Evolutionary conservation across 1,284 basidiomycete species (phyloP), one percentile per base, ranked within the genome.

Genomic region (Rhodotorula glutinis): DNA sequence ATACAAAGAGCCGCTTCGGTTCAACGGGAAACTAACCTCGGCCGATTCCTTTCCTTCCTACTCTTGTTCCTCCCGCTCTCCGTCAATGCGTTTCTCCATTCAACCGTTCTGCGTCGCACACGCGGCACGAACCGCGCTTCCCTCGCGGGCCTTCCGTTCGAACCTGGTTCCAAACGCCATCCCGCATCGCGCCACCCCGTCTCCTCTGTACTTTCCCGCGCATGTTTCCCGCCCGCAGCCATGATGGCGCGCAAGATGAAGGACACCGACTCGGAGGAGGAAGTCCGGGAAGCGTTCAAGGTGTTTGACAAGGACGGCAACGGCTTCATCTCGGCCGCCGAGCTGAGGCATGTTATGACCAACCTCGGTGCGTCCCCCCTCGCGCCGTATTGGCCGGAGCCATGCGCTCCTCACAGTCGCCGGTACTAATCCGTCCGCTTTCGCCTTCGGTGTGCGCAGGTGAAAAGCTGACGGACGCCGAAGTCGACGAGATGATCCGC

Each of bases 201-300:
- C 17, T 8, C 29, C 17, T 44, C 43, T 30, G 25, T 7, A 16
- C 3, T n/a, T 5, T 38, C 25, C 49, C 4, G 51, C 8, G 21
- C 43, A 38, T 7, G 11, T 11, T 38, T 38, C 17, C 23, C 33
- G 33, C 23, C 0, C 46, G 19, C 95, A 74, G 91, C 89, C 69
- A 92, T 97, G 87, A 96, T 97, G 93, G 90, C 91, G 59, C 87
- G 92, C 78, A 92, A 92, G 83, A 93, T 95, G 89, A 87, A 89
- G 79, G 90, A 95, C 79, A 91, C 91, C 27, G 93, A 95, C 79
- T 87, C 82, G 61, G 85, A 86, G 77, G 85, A 86, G 77, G 85
- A 86, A 79, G 85, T 86, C 80, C 82, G 83, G 74, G 85, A 86
- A 79, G 85, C 85, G 38, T 86, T 86, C 83, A 85, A 85, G 80